A percentile compares a stretch with the other conserved stretches of the same genome.
phyloP scores from a whole-genome alignment of 768 basidiomycete species.

The Psilocybe azurescens region DNA sequence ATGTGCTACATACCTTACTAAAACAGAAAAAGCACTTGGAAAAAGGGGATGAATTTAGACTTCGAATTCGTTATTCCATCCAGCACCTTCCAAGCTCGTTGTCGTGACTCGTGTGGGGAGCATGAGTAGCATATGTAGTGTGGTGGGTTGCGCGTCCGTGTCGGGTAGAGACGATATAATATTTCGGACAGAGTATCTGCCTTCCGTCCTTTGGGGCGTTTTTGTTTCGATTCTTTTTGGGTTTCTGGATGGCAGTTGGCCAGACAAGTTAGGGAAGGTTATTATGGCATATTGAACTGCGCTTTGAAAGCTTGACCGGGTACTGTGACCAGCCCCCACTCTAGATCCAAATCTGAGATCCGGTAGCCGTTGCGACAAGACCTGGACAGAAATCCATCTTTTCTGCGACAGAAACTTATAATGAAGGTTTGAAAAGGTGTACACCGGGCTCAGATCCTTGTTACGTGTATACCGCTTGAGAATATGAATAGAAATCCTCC shows the following conservation, averaged over 20 bases:
- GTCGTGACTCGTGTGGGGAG: not conserved
- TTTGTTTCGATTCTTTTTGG: not conserved
- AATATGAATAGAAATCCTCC: constrained; percentile 3
- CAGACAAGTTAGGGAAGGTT: not conserved
- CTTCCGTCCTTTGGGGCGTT: not conserved
- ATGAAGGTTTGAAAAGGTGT: not conserved
- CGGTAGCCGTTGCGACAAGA: constrained; percentile 17
- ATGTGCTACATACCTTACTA: not conserved
- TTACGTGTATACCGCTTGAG: not conserved
- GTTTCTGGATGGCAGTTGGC: not conserved
- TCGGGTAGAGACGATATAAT: constrained; percentile 1
- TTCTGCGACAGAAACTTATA: not conserved
- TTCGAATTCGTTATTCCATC: not conserved
- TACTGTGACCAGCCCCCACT: not conserved
- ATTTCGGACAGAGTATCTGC: not conserved
- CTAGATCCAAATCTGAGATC: constrained; percentile 3
- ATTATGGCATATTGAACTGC: not conserved
- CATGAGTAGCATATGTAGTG: not conserved
- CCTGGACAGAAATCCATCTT: constrained; percentile 11
- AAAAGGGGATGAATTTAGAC: not conserved
- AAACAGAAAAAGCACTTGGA: not conserved
- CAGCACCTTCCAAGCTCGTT: not conserved
- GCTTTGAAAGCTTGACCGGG: not conserved
- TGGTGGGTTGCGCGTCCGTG: not conserved
- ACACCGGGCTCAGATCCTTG: not conserved